These are phyloP conservation scores for Phoma sp. DNA, from an alignment of 2,329 filamentous ascomycete genomes.

Conservation along the genomic window DNA sequence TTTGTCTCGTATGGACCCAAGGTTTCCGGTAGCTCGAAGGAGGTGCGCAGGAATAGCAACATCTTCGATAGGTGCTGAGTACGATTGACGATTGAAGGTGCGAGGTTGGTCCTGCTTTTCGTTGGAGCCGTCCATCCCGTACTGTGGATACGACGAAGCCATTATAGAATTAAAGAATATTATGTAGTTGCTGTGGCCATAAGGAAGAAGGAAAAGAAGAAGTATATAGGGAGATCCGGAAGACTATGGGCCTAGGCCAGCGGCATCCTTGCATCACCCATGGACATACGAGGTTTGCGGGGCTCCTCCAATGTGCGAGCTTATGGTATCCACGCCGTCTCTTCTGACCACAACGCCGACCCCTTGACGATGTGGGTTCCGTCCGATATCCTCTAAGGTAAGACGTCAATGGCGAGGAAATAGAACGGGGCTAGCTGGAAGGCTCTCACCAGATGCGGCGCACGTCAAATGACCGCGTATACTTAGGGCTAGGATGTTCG, in stretches of 20 bases:
- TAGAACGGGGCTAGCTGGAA: constrained; percentile 7
- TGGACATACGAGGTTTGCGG: constrained; percentile 12
- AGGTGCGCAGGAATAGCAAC: constrained; percentile 32
- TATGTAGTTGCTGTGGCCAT: background rate
- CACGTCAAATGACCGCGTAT: background rate
- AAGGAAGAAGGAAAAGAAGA: background rate
- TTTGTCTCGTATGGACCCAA: constrained; percentile 25
- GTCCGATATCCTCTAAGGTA: background rate
- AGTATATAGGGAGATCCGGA: constrained; percentile 10
- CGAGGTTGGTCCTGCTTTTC: constrained; percentile 11
- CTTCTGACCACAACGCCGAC: background rate
- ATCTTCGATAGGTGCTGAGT: constrained; percentile 19
- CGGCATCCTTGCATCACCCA: constrained; percentile 13
- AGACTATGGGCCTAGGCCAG: constrained; percentile 3
- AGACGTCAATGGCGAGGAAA: constrained; percentile 8
- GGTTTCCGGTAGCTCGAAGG: constrained; percentile 23
- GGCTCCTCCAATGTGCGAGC: constrained; percentile 8
- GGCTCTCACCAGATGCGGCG: background rate
- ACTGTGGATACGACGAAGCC: background rate
- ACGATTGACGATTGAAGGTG: constrained; percentile 10
- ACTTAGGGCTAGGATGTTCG: background rate
- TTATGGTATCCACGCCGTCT: constrained; percentile 5
- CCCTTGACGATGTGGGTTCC: constrained; percentile 5
- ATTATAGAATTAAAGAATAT: constrained; percentile 13
- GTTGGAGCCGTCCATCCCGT: background rate